Conservation (phyloP, 2,329 filamentous ascomycete species). For the Aspergillus floridensis region DNA sequence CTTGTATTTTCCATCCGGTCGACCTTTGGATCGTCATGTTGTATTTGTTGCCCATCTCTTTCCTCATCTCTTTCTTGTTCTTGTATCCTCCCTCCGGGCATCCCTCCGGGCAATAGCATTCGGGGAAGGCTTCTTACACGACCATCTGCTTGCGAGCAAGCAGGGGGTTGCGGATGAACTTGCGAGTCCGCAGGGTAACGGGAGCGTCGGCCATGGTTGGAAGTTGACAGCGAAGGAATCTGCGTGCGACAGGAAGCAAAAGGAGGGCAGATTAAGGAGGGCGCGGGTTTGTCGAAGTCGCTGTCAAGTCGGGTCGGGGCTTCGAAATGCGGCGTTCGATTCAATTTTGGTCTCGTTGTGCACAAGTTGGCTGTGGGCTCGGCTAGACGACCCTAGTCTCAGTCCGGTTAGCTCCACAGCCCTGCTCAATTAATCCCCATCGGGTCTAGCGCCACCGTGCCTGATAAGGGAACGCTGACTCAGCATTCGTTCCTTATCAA, state of each 20-base stretch:
- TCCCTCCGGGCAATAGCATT: constrained; percentile 12
- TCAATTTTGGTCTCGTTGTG: constrained; percentile 30
- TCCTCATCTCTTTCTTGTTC: neutral
- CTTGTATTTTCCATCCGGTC: neutral
- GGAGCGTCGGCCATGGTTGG: constrained; percentile 81
- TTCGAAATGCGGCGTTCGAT: constrained; percentile 26
- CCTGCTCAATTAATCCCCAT: neutral
- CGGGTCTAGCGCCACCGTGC: neutral
- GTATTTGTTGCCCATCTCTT: neutral
- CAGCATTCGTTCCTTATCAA: neutral
- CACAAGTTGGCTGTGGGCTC: constrained; percentile 37
- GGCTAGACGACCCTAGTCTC: constrained; percentile 40
- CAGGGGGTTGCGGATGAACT: constrained; percentile 99
- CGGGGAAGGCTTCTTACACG: constrained; percentile 75
- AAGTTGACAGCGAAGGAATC: constrained; percentile 38
- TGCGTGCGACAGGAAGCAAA: constrained; percentile 27
- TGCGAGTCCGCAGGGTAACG: constrained; percentile 93
- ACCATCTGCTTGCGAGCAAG: constrained; percentile 99
- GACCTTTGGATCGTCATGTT: neutral
- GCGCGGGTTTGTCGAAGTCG: constrained; percentile 27
- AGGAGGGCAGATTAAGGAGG: constrained; percentile 24
- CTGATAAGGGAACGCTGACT: neutral
- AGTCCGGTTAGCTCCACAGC: constrained; percentile 6
- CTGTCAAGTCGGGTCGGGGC: constrained; percentile 32
- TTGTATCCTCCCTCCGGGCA: neutral